phyloP scores from a whole-genome alignment of 495 filamentous ascomycete species.

The Staphylotrichum tortipilum region DNA sequence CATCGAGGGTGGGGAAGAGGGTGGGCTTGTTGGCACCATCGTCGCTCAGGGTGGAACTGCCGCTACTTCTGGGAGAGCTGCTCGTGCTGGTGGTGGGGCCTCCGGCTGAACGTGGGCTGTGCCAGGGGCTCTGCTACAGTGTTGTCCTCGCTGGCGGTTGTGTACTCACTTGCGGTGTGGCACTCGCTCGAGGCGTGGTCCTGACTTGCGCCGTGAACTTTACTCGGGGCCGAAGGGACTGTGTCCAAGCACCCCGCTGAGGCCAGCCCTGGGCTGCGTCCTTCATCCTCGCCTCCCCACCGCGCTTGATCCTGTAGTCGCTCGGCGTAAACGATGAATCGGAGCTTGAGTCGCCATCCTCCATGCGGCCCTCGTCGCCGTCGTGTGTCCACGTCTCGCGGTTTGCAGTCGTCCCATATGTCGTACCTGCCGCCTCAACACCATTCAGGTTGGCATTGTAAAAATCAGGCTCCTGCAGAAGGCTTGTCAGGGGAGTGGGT shows the following conservation, averaged over 20 bases:
- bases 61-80: not conserved
- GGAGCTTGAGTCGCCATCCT: not conserved
- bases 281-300: not conserved
- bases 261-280: not conserved
- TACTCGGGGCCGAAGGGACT: too few species aligned
- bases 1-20: not conserved
- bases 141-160: not conserved
- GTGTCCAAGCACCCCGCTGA: too few species aligned
- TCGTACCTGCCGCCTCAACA: too few species aligned
- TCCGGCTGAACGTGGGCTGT: too few species aligned
- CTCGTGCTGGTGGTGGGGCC: too few species aligned
- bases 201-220: too few species aligned
- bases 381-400: not conserved
- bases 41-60: not conserved
- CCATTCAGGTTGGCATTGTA: too few species aligned
- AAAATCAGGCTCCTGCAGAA: too few species aligned
- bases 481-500: too few species aligned
- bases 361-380: not conserved
- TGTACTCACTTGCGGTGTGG: not conserved
- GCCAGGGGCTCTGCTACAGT: too few species aligned
- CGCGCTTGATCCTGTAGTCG: not conserved
- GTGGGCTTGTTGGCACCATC: not conserved
- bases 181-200: too few species aligned
- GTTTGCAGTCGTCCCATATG: too few species aligned
- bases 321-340: not conserved